Conservation (phyloP, 106 monocot genomes). For the Agapanthus africanus region DNA sequence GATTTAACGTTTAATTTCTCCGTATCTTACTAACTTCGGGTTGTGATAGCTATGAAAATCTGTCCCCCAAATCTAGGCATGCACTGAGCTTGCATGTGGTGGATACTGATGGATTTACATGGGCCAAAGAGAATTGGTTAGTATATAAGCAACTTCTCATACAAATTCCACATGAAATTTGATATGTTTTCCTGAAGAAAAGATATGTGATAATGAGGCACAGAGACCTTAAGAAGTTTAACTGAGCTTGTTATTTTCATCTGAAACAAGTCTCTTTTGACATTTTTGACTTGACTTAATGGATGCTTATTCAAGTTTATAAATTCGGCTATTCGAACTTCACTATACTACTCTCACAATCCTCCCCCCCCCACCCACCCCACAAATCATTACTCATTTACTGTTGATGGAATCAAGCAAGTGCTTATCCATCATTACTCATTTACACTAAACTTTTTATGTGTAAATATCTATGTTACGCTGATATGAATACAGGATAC, state of each 20-base stretch:
- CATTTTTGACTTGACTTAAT: neutral
- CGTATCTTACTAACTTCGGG: neutral
- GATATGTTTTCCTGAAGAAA: neutral
- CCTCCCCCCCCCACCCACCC: too few relatives aligned
- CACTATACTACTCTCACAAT: too few relatives aligned
- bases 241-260: neutral
- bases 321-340: neutral
- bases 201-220: neutral
- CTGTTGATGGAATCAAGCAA: too few relatives aligned
- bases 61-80: conserved; percentile 74
- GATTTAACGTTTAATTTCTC: neutral
- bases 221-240: neutral
- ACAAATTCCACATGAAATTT: neutral
- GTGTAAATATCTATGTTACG: too few relatives aligned
- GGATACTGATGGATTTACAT: conserved; percentile 68
- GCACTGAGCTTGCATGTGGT: conserved; percentile 84
- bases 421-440: too few relatives aligned
- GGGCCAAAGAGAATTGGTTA: conserved; percentile 84
- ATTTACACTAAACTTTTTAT: too few relatives aligned
- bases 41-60: conserved; percentile 70
- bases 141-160: conserved; percentile 3
- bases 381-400: too few relatives aligned
- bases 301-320: neutral
- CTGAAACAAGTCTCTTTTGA: neutral
- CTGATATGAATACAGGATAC: too few relatives aligned